phyloP scores from a whole-genome alignment of 306 rosid species.

The Erythrophleum fordii region DNA sequence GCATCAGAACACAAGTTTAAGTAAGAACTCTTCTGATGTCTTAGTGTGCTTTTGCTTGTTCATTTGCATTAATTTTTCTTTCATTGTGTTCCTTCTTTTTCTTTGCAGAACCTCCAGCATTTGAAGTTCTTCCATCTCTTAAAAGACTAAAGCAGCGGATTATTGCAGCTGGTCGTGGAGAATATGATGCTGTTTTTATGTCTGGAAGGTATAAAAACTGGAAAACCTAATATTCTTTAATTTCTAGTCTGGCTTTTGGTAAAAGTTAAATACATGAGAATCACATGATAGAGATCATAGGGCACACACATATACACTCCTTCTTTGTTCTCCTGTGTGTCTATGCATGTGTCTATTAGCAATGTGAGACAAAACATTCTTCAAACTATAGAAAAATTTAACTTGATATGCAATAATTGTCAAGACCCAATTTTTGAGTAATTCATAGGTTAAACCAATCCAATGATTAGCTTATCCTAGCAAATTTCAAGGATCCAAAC shows the following conservation, averaged over 20 bases:
- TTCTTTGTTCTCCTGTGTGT: neutral
- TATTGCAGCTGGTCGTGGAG: constrained; percentile 82
- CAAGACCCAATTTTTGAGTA: too few relatives aligned
- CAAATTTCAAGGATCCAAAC: too few relatives aligned
- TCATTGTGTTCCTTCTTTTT: constrained; percentile 1
- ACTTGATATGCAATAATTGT: constrained; percentile 11
- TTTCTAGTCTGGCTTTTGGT: constrained; percentile 19
- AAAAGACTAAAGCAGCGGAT: constrained; percentile 85
- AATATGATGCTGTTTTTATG: constrained; percentile 89
- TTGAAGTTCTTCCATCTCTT: constrained; percentile 96
- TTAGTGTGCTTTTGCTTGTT: constrained; percentile 18
- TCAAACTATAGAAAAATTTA: neutral
- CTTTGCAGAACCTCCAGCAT: constrained; percentile 85
- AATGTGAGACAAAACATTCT: neutral
- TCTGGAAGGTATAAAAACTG: constrained; percentile 78
- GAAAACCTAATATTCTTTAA: constrained; percentile 21
- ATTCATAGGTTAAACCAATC: too few relatives aligned
- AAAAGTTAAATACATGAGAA: neutral
- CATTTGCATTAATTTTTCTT: constrained; percentile 21
- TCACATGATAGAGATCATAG: constrained; percentile 16
- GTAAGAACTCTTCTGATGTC: constrained; percentile 8
- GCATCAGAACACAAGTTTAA: constrained; percentile 10
- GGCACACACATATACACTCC: neutral
- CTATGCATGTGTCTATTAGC: neutral
- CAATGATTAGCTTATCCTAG: too few relatives aligned